phyloP scores from a whole-genome alignment of 345 rosid genomes.

The Heritiera littoralis region DNA sequence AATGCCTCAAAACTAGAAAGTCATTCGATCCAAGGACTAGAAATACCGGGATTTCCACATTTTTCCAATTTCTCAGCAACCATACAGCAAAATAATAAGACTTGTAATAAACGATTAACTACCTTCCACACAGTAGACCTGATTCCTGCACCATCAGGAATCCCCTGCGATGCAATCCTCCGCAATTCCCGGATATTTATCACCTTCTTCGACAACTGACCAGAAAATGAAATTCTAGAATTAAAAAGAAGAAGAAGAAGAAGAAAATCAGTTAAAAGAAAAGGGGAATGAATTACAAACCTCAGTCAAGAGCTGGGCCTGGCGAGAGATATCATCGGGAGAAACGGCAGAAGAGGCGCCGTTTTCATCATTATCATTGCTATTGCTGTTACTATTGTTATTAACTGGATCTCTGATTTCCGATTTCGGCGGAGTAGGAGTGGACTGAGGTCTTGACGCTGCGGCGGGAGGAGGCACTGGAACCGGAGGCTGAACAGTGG shows the following conservation, averaged over 20 bases:
- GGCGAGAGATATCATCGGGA: conserved; percentile 70
- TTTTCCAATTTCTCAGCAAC: neutral
- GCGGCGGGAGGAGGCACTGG: conserved; percentile 45
- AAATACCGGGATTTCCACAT: neutral
- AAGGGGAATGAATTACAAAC: conserved; percentile 33
- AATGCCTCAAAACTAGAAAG: neutral
- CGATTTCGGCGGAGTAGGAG: conserved; percentile 42
- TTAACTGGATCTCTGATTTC: conserved; percentile 37
- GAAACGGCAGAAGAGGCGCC: conserved; percentile 41
- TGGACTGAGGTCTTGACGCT: conserved; percentile 33
- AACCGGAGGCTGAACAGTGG: conserved; percentile 37
- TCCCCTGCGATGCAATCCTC: conserved; percentile 77
- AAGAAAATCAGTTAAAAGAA: neutral
- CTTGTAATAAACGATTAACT: neutral
- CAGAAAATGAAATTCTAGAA: neutral
- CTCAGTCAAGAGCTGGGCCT: conserved; percentile 79
- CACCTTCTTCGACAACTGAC: conserved; percentile 79
- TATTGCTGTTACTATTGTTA: conserved; percentile 18
- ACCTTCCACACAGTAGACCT: conserved; percentile 97
- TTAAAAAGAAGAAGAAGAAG: neutral
- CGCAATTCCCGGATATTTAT: conserved; percentile 75
- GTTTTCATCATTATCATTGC: conserved; percentile 29
- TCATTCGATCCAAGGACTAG: neutral
- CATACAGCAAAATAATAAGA: neutral
- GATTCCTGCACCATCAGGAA: conserved; percentile 83